These are phyloP conservation scores for Suillus subalutaceus DNA, from an alignment of 768 basidiomycete genomes.

Conservation along the genomic window DNA sequence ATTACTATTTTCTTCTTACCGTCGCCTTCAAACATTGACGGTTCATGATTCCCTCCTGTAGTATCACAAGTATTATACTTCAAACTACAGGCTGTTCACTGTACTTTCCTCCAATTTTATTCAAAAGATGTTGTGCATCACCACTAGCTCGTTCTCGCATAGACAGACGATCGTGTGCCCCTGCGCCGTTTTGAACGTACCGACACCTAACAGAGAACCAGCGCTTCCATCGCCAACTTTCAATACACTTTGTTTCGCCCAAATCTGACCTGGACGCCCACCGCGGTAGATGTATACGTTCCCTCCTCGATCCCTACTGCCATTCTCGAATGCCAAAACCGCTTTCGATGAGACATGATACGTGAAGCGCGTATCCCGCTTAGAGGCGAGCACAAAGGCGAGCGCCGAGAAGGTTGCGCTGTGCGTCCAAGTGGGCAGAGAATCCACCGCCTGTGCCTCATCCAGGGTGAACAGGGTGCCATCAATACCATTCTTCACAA, in stretches of 20 bases:
- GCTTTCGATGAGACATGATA: constrained; percentile 62
- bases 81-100: constrained; percentile 35
- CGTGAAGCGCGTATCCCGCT: constrained; percentile 87
- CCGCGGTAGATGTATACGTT: constrained; percentile 88
- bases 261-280: constrained; percentile 49
- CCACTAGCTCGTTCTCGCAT: constrained; percentile 74
- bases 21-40: constrained; percentile 31
- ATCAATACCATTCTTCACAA: constrained; percentile 75
- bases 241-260: constrained; percentile 84
- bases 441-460: constrained; percentile 24
- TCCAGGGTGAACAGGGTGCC: constrained; percentile 63
- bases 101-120: constrained; percentile 31
- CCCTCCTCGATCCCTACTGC: constrained; percentile 63
- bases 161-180: constrained; percentile 61
- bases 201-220: constrained; percentile 81
- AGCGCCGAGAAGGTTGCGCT: constrained; percentile 85
- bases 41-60: constrained; percentile 38
- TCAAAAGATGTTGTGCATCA: constrained; percentile 48
- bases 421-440: constrained; percentile 64
- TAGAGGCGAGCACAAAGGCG: constrained; percentile 92
- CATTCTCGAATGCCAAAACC: constrained; percentile 86
- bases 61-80: constrained; percentile 41
- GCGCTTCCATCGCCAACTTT: constrained; percentile 67
- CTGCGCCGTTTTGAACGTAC: constrained; percentile 44
- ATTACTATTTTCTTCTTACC: constrained; percentile 36